phyloP scores from a whole-genome alignment of 2,329 filamentous ascomycete genomes.

The Trichophyton mentagrophytes region DNA sequence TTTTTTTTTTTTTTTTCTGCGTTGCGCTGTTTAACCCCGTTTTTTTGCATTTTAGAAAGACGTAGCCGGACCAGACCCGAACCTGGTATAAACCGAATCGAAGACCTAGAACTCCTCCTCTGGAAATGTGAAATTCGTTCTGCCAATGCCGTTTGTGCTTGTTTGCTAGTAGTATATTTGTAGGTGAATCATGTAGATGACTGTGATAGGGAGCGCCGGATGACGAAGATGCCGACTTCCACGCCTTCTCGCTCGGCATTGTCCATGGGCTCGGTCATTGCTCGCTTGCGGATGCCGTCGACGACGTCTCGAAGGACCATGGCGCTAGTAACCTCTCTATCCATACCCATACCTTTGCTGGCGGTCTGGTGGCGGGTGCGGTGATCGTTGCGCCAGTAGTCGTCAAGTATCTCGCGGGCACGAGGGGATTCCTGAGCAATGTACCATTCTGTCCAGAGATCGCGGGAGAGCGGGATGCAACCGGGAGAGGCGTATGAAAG shows the following conservation, averaged over 20 bases:
- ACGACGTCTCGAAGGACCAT: conserved; percentile 48
- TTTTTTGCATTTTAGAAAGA: not conserved
- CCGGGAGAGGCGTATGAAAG: conserved; percentile 41
- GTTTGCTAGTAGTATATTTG: not conserved
- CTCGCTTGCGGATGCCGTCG: conserved; percentile 43
- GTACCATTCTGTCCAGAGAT: conserved; percentile 52
- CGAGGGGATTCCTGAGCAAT: conserved; percentile 51
- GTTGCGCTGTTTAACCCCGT: conserved; percentile 5
- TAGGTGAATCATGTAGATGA: not conserved
- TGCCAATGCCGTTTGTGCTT: not conserved
- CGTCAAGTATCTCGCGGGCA: conserved; percentile 39
- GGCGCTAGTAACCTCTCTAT: conserved; percentile 37
- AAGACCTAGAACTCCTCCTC: not conserved
- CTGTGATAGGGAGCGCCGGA: conserved; percentile 27
- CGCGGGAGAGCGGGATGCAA: conserved; percentile 38
- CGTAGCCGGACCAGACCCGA: not conserved
- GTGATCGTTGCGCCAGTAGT: conserved; percentile 30
- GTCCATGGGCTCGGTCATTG: conserved; percentile 11
- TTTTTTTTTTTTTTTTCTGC: too few species aligned
- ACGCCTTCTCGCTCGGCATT: conserved; percentile 36
- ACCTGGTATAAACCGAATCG: not conserved
- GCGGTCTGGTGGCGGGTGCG: conserved; percentile 20
- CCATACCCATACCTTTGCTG: conserved; percentile 12
- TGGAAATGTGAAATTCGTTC: not conserved
- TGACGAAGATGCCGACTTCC: conserved; percentile 37